Evolutionary conservation across 108 stramenopile genomes (phyloP).

Genomic region (Phaeodactylum tricornutum): DNA sequence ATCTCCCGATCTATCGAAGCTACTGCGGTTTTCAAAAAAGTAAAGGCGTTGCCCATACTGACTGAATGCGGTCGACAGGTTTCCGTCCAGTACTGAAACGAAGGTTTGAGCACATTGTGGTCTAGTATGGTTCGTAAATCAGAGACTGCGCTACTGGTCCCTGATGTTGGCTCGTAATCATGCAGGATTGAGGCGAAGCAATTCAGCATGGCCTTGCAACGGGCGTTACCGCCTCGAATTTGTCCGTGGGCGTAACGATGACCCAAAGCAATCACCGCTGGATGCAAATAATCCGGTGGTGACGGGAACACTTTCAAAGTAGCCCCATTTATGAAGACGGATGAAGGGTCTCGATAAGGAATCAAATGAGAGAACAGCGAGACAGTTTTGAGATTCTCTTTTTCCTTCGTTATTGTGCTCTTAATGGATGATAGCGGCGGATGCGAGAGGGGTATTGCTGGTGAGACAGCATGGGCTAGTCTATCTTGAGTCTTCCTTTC

Average conservation of each 20-base stretch:
- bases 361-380: conserved; percentile 85
- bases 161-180: conserved; percentile 26
- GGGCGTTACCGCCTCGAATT: conserved; percentile 81
- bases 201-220: conserved; percentile 87
- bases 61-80: conserved; percentile 89
- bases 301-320: neutral
- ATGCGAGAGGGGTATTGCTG: too few species aligned
- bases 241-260: conserved; percentile 67
- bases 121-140: conserved; percentile 75
- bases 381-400: conserved; percentile 34
- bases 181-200: conserved; percentile 57
- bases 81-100: conserved; percentile 81
- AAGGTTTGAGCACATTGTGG: conserved; percentile 77
- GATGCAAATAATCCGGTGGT: conserved; percentile 50
- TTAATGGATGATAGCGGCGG: neutral
- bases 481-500: neutral
- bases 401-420: too few species aligned
- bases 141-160: conserved; percentile 8
- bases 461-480: too few species aligned
- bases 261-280: conserved; percentile 77
- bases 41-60: conserved; percentile 96
- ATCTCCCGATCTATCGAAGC: conserved; percentile 81
- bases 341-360: conserved; percentile 34
- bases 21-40: conserved; percentile 76
- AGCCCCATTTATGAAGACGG: neutral